Conservation (phyloP, 2,329 filamentous ascomycete genomes). For the Aschersonia sp. region DNA sequence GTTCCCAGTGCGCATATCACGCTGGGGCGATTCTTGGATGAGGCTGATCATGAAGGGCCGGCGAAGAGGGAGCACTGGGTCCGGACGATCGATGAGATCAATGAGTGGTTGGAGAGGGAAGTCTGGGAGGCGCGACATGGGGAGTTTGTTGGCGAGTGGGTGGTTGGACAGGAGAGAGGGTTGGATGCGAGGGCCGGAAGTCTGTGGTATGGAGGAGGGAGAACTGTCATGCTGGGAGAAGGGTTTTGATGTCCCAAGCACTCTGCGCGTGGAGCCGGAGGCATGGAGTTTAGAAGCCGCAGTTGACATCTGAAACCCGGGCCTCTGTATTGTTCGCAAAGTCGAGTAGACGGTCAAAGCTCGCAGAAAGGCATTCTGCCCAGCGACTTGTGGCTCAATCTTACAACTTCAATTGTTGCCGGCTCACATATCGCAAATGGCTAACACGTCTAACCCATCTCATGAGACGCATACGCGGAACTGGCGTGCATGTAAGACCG, state of each 20-base stretch:
- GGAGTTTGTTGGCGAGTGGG: slow-evolving; percentile 54
- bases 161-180: slow-evolving; percentile 74
- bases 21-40: slow-evolving; percentile 63
- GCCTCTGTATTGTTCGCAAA: too few relatives aligned
- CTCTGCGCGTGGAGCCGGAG: background rate
- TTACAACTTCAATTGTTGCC: too few relatives aligned
- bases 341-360: too few relatives aligned
- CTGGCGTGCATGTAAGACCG: too few relatives aligned
- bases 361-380: too few relatives aligned
- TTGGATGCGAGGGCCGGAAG: slow-evolving; percentile 61
- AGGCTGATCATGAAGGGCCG: slow-evolving; percentile 45
- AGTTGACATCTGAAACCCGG: slow-evolving; percentile 5
- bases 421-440: too few relatives aligned
- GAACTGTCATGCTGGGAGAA: slow-evolving; percentile 49
- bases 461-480: too few relatives aligned
- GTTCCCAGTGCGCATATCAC: slow-evolving; percentile 87
- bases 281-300: background rate
- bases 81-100: slow-evolving; percentile 58
- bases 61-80: slow-evolving; percentile 52
- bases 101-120: slow-evolving; percentile 55
- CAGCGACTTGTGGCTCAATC: too few relatives aligned
- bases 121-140: slow-evolving; percentile 47
- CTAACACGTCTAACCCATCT: too few relatives aligned
- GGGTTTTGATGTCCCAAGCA: slow-evolving; percentile 31
- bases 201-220: slow-evolving; percentile 79